Evolutionary conservation across 164 flowering plant species (phyloP), one percentile per base, ranked within the genome.

Genomic region (Berberis thunbergii): DNA sequence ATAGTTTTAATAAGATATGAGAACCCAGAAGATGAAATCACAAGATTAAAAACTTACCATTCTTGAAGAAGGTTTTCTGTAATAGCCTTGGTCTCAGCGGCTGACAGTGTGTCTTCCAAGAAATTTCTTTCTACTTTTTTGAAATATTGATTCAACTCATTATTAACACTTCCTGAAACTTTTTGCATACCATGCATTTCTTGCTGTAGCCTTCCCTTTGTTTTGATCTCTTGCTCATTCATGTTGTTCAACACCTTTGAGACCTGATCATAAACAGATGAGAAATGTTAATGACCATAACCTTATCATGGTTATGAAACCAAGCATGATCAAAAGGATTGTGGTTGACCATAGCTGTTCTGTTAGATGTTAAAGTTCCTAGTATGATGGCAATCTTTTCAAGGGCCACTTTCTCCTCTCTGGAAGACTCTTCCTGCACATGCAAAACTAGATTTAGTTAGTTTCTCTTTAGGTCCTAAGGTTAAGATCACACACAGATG

Each of bases 361-460:
- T 88, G 69, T 79, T 87, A 26, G 78, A 62, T 43, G 84, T 85
- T 70, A 86, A 62, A 45, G 59, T 67, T 43, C 78, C 79, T 63
- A 88, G 66, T 71, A 84, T 82, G 45, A 45, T 73, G 44, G 86
- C 80, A 73, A 88, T 83, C 64, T 81, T 80, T 70, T 84, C 83
- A 69, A 84, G 64, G 13, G 94, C 89, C 61, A 69, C 70, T 71
- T 83, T 77, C 74, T 91, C 91, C 65, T 91, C 94, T 70, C 67
- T 81, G 6, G 79, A 77, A 69, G 91, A 84, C 69, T 82, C 83
- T 62, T 91, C 94, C 97, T 91, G 81, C 69, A 49, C 61, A 10
- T 72, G 60, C 4, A 58, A 49, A 26, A 39, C 7, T 8, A 54
- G n/a, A 64, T 60, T 49, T n/a, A 5, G 10, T 62, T 48, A 41